Conservation (phyloP, 2,329 filamentous ascomycete genomes). For the Didymella arachidicola region DNA sequence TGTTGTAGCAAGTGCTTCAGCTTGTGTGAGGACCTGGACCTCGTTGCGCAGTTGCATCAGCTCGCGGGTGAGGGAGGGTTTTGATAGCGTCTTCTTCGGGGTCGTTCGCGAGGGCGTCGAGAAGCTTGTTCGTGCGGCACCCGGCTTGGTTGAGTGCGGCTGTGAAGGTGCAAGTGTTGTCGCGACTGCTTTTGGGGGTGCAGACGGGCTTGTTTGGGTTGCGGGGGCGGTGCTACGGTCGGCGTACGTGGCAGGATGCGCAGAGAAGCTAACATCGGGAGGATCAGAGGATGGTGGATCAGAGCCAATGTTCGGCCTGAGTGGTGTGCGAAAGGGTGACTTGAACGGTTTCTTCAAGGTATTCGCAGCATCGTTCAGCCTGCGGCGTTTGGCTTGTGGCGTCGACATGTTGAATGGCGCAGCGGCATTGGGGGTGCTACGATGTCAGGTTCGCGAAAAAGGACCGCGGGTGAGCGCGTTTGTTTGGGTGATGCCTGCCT, state of each 20-base stretch:
- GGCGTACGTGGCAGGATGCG: slow-evolving; percentile 1
- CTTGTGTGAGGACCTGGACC: slow-evolving; percentile 53
- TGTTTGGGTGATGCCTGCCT: slow-evolving; percentile 6
- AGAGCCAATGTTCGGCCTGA: slow-evolving; percentile 35
- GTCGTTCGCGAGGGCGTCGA: slow-evolving; percentile 22
- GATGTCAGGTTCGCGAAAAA: background rate
- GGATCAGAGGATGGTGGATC: slow-evolving; percentile 39
- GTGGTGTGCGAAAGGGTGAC: slow-evolving; percentile 67
- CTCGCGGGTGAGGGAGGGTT: slow-evolving; percentile 41
- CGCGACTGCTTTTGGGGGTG: background rate
- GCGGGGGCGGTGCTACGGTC: background rate
- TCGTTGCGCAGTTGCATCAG: slow-evolving; percentile 48
- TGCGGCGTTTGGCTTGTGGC: slow-evolving; percentile 68
- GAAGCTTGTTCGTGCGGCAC: slow-evolving; percentile 22
- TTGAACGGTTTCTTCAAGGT: slow-evolving; percentile 75
- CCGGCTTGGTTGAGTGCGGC: slow-evolving; percentile 23
- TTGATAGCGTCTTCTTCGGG: slow-evolving; percentile 28
- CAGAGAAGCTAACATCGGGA: slow-evolving; percentile 23
- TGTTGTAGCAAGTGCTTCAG: slow-evolving; percentile 48
- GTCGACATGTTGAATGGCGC: slow-evolving; percentile 53
- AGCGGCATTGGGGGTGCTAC: slow-evolving; percentile 22
- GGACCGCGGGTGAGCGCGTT: background rate
- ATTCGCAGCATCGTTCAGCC: slow-evolving; percentile 64
- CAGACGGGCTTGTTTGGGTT: background rate
- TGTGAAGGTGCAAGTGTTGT: slow-evolving; percentile 12